Base-by-base conservation (phyloP, 1,284 basidiomycete species). In the Ustilago shanxiensis region DNA sequence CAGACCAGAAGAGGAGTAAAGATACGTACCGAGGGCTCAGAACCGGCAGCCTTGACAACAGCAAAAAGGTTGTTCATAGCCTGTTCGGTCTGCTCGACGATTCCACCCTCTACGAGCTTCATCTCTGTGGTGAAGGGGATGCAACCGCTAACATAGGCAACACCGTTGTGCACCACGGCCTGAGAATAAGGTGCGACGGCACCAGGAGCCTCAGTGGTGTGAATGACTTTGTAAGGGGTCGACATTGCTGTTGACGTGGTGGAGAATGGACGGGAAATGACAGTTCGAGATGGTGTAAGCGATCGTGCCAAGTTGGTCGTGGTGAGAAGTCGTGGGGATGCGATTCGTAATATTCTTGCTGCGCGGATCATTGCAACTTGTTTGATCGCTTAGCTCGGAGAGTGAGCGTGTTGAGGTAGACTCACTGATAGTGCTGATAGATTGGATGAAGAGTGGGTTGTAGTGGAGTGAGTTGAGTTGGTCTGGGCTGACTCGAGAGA, bases 91-190 rank as follows among this genome's bases (percentile, higher is more conserved):
- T 99, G 95, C 68, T 89, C 92, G 83, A 93, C 91, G 66, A 98
- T 90, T 37, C 92, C 95, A 39, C 86, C 93, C 51, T 87, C 85
- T 51, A 94, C 92, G 82, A 97, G 88, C 81, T 92, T 89, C 87
- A 91, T 92, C 45, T 88, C 83, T 11, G 95, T 93, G 84, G 93
- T 90, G 69, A 98, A 89, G 1, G 94, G 93, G 82, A 98, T 93
- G 84, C 92, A 93, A 60, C 96, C 96, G 7, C 94, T 96, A 54
- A 91, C 89, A 88, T 95, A 98, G 79, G 97, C 90, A 63, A 95
- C 89, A 79, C 93, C 91, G 67, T 93, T 93, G 77, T 91, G 90
- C 35, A 83, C 79, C 83, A 93, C 93, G 10, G 92, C 95, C 88
- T 98, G 93, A 53, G 74, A 83, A 77, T 86, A 86, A 37, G 85